phyloP scores from a whole-genome alignment of 169 alveolate genomes.

The Plasmodium vinckei region DNA sequence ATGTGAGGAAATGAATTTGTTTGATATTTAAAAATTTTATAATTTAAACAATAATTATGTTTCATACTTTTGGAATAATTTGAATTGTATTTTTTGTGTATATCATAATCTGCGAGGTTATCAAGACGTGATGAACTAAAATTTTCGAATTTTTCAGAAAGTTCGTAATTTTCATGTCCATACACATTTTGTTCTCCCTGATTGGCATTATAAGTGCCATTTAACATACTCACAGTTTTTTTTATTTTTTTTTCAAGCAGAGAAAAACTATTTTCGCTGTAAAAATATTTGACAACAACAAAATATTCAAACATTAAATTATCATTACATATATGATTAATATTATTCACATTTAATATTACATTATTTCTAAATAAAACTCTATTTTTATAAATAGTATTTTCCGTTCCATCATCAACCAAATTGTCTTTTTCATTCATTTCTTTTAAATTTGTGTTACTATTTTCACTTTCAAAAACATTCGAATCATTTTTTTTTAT shows the following conservation, averaged over 20 bases:
- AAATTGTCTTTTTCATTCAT: background rate
- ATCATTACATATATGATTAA: constrained; percentile 68
- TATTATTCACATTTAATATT: constrained; percentile 56
- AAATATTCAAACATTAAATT: constrained; percentile 65
- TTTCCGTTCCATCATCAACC: background rate
- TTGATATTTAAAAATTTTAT: constrained; percentile 71
- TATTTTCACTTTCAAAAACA: background rate
- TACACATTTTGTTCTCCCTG: background rate
- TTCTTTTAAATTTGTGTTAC: background rate
- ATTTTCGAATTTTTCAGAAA: constrained; percentile 2
- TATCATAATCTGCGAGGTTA: constrained; percentile 5
- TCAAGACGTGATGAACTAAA: no score
- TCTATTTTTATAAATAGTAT: constrained; percentile 26
- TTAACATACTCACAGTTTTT: constrained; percentile 28
- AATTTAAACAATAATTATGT: constrained; percentile 71
- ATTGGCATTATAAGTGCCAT: background rate
- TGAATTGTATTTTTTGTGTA: constrained; percentile 35
- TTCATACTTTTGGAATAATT: constrained; percentile 17
- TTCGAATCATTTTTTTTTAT: background rate
- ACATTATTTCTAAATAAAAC: constrained; percentile 47
- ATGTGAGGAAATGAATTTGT: constrained; percentile 72
- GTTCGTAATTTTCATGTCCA: background rate
- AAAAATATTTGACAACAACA: constrained; percentile 61
- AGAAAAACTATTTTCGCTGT: constrained; percentile 62
- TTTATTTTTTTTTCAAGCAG: constrained; percentile 57